Evolutionary conservation across 257 asterid species (phyloP).

Genomic region (Solanum bulbocastanum): DNA sequence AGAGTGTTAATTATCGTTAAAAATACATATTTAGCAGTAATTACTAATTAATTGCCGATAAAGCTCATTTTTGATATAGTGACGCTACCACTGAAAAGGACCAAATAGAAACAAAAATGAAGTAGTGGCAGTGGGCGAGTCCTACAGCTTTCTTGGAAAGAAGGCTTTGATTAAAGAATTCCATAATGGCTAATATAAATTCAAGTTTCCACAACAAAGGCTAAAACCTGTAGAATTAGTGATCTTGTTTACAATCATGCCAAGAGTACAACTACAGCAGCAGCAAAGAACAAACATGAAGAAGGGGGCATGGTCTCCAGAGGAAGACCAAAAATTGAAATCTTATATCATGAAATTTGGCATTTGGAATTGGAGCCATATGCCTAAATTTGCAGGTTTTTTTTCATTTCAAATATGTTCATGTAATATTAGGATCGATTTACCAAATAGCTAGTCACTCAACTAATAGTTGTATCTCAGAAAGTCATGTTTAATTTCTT

Average conservation of each 20-base stretch:
- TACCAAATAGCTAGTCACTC: not conserved
- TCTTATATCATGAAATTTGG: slow-evolving; percentile 12
- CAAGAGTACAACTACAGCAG: not conserved
- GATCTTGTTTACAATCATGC: not conserved
- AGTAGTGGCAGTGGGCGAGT: not conserved
- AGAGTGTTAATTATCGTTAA: too few species aligned
- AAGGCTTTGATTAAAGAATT: not conserved
- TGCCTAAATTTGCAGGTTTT: slow-evolving; percentile 18
- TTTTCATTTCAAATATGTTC: not conserved
- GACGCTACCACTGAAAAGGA: not conserved
- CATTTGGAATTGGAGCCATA: slow-evolving; percentile 19
- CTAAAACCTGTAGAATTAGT: not conserved
- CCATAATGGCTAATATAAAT: not conserved
- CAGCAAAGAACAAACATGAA: not conserved
- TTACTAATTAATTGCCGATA: too few species aligned
- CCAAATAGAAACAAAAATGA: not conserved
- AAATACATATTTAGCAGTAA: too few species aligned
- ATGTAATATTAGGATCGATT: not conserved
- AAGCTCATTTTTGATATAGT: too few species aligned
- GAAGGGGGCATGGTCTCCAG: slow-evolving; percentile 18
- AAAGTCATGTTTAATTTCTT: not conserved
- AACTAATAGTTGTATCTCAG: too few species aligned
- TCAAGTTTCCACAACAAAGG: too few species aligned
- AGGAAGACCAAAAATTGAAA: slow-evolving; percentile 12
- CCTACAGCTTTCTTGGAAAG: not conserved